phyloP scores from a whole-genome alignment of 148 eudicot genomes.

The Rhododendron mucronatum region DNA sequence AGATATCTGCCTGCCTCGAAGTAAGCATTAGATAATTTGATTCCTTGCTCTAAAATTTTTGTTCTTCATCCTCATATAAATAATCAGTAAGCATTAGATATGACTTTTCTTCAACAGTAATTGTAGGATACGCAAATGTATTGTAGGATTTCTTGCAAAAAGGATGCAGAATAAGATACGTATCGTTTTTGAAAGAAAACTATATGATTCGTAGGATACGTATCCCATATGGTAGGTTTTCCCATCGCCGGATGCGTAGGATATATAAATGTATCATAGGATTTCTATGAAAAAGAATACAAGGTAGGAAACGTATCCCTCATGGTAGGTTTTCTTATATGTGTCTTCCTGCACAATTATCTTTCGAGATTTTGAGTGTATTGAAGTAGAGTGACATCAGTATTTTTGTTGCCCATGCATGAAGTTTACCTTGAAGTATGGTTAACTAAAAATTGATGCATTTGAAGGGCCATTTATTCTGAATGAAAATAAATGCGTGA shows the following conservation, averaged over 20 bases:
- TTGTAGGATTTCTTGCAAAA: too few relatives aligned
- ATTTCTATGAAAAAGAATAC: too few relatives aligned
- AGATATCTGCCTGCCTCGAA: constrained; percentile 1
- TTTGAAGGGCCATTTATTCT: neutral
- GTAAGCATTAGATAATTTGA: constrained; percentile 8
- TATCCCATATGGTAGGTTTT: too few relatives aligned
- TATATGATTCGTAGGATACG: too few relatives aligned
- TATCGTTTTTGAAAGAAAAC: too few relatives aligned
- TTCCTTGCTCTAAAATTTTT: neutral
- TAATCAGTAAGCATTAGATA: neutral
- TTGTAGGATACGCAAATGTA: too few relatives aligned
- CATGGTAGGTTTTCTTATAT: neutral
- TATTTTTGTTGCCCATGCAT: neutral
- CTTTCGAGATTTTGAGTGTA: neutral
- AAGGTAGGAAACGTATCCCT: neutral
- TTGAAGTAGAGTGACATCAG: neutral
- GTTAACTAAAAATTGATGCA: neutral
- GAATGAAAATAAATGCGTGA: neutral
- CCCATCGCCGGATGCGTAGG: too few relatives aligned
- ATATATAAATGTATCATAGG: too few relatives aligned
- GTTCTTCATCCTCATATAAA: neutral
- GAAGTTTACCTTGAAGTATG: neutral
- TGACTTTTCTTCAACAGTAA: too few relatives aligned
- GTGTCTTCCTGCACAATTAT: neutral
- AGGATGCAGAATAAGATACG: too few relatives aligned